A percentile compares a stretch with the other conserved stretches of the same genome.
Conservation (phyloP, 805 yeast species). For the Monosporozyma aerobia region DNA sequence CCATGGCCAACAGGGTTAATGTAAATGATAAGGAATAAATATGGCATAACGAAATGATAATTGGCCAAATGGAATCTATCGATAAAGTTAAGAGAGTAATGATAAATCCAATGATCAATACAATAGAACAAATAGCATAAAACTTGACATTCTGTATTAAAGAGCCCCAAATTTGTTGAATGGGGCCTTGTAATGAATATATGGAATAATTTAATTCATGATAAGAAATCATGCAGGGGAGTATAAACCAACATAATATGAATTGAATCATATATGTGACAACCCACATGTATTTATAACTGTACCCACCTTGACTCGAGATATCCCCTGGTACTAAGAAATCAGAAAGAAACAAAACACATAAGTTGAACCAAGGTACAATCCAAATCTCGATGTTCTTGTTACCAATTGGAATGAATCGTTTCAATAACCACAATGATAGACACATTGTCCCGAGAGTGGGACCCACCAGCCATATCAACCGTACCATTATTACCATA, state of each 20-base stretch:
- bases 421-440: not conserved
- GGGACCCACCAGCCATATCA: not conserved
- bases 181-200: not conserved
- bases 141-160: conserved; percentile 23
- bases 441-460: not conserved
- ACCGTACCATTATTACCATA: not conserved
- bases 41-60: conserved; percentile 26
- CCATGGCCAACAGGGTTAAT: conserved; percentile 21
- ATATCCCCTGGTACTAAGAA: not conserved
- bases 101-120: conserved; percentile 17
- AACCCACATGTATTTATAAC: conserved; percentile 12
- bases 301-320: not conserved
- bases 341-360: not conserved
- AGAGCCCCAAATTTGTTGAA: conserved; percentile 8
- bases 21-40: conserved; percentile 26
- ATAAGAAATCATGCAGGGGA: conserved; percentile 28
- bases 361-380: not conserved
- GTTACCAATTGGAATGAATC: not conserved
- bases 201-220: conserved; percentile 20
- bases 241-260: conserved; percentile 24
- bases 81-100: conserved; percentile 18
- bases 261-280: conserved; percentile 26
- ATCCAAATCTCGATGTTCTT: not conserved
- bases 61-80: conserved; percentile 18
- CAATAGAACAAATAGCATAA: conserved; percentile 19